Conservation (phyloP, 805 yeast species). For the Candida qinlingensis region DNA sequence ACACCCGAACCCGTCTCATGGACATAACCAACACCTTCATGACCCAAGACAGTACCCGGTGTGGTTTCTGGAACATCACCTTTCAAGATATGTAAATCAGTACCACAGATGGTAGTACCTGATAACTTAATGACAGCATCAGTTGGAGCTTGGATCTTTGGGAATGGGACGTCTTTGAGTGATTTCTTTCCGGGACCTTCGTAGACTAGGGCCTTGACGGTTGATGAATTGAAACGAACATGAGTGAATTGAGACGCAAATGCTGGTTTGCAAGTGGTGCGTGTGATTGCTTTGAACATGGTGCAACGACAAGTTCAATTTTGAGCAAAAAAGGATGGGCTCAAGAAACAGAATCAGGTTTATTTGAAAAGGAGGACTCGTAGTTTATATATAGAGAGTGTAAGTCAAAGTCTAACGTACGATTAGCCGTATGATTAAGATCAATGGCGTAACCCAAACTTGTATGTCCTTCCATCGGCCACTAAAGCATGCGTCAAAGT, state of each 20-base stretch:
- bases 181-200: conserved; percentile 38
- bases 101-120: conserved; percentile 60
- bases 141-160: conserved; percentile 39
- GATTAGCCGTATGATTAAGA: no score
- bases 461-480: no score
- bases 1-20: conserved; percentile 45
- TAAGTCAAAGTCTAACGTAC: no score
- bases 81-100: conserved; percentile 56
- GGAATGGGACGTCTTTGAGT: conserved; percentile 36
- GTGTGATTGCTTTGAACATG: background rate
- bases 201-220: conserved; percentile 37
- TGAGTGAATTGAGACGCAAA: no score
- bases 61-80: conserved; percentile 54
- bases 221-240: background rate
- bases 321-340: no score
- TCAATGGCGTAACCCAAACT: no score
- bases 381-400: no score
- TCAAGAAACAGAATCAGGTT: no score
- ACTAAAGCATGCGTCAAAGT: no score
- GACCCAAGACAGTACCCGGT: conserved; percentile 49
- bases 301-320: background rate
- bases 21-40: conserved; percentile 56
- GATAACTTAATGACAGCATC: conserved; percentile 54
- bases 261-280: background rate
- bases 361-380: no score